Evolutionary conservation across 116 monocot genomes (phyloP).

Genomic region (Papilionanthe hybrid): DNA sequence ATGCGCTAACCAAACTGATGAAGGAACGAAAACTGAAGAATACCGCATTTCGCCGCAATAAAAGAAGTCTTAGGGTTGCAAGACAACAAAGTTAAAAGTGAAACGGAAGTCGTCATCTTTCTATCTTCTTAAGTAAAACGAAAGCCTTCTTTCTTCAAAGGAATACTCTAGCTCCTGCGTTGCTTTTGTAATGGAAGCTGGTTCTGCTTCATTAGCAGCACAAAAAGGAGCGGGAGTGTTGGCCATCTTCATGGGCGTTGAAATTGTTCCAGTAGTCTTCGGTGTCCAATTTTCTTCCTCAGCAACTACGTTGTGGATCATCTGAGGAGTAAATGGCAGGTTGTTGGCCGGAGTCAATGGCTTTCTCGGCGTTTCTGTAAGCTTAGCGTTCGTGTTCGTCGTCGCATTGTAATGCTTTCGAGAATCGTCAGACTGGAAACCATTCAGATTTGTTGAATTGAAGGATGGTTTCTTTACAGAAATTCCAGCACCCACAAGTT

Average conservation of each 20-base stretch:
- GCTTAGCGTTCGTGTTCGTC: background rate
- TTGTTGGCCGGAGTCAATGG: slow-evolving; percentile 3
- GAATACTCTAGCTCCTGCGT: slow-evolving; percentile 60
- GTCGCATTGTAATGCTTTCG: background rate
- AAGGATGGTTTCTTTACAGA: no score
- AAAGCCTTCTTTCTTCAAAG: slow-evolving; percentile 82
- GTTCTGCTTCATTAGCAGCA: no score
- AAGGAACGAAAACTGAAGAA: no score
- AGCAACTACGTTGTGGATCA: background rate
- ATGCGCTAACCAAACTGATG: no score
- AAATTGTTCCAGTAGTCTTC: slow-evolving; percentile 33
- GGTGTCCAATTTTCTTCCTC: slow-evolving; percentile 45
- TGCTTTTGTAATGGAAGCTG: background rate
- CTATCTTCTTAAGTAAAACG: slow-evolving; percentile 20
- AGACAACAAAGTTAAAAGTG: no score
- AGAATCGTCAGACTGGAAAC: background rate
- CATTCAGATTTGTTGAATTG: background rate
- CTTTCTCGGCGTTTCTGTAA: slow-evolving; percentile 39
- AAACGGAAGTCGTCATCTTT: background rate
- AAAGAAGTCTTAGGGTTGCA: no score
- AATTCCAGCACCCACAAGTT: no score
- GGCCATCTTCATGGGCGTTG: slow-evolving; percentile 22
- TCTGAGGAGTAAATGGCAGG: slow-evolving; percentile 15
- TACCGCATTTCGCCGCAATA: no score
- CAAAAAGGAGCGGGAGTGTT: no score